Evolutionary conservation across 2,329 filamentous ascomycete species (phyloP).

Genomic region (Monosporascus sp.): DNA sequence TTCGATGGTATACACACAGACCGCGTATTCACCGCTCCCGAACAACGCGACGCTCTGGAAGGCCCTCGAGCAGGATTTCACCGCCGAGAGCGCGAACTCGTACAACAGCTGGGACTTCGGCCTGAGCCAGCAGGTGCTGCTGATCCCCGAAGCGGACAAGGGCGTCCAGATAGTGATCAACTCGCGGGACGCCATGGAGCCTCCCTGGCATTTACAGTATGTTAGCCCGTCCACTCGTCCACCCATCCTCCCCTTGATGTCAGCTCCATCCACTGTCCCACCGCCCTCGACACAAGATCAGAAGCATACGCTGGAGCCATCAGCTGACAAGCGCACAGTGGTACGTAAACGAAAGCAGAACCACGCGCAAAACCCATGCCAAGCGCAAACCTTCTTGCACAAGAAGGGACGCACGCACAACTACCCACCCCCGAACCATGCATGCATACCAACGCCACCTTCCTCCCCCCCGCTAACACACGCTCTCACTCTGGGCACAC

Average conservation of each 20-base stretch:
- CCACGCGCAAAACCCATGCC: no score
- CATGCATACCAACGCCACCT: neutral
- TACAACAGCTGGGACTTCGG: conserved; percentile 32
- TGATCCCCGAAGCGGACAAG: conserved; percentile 24
- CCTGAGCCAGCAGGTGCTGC: conserved; percentile 30
- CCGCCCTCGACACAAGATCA: no score
- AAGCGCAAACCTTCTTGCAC: no score
- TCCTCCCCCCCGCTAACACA: neutral
- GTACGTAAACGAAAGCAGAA: no score
- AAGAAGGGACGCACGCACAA: no score
- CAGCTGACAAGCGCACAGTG: no score
- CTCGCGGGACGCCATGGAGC: conserved; percentile 32
- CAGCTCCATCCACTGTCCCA: neutral
- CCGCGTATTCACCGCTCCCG: conserved; percentile 25
- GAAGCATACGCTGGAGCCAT: no score
- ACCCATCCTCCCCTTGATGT: neutral
- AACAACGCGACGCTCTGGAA: conserved; percentile 30
- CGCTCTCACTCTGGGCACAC: neutral
- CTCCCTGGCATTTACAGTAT: conserved; percentile 34
- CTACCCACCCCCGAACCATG: no score
- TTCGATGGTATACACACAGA: conserved; percentile 15
- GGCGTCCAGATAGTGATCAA: conserved; percentile 32
- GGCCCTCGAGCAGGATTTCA: conserved; percentile 24
- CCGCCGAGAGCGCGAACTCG: conserved; percentile 18
- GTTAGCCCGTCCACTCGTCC: neutral